Evolutionary conservation across 2,329 filamentous ascomycete species (phyloP).

Genomic region (Hymenoscyphus salicellus): DNA sequence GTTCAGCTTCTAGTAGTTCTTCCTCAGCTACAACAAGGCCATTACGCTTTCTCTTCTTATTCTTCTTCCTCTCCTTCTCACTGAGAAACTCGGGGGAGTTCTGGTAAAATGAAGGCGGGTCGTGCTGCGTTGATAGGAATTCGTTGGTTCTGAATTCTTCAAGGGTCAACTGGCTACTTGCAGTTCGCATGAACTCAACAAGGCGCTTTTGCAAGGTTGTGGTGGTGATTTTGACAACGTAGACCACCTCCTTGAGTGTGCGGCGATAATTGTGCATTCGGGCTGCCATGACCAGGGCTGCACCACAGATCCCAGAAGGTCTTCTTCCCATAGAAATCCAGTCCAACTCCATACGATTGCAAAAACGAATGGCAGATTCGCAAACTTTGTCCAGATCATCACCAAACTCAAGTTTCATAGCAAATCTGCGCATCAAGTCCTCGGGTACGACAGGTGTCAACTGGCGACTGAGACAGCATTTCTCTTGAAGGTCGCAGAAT

Average conservation of each 20-base stretch:
- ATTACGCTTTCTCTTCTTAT: conserved; percentile 36
- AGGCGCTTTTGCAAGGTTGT: conserved; percentile 88
- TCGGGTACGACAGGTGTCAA: conserved; percentile 75
- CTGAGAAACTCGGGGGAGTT: conserved; percentile 58
- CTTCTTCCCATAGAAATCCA: conserved; percentile 96
- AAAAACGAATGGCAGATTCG: conserved; percentile 80
- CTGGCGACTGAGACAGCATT: conserved; percentile 64
- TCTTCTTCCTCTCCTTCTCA: conserved; percentile 49
- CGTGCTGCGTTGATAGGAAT: conserved; percentile 69
- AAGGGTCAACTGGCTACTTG: conserved; percentile 79
- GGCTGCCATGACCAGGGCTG: conserved; percentile 88
- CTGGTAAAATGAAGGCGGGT: conserved; percentile 80
- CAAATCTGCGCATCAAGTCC: conserved; percentile 87
- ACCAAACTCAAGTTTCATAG: conserved; percentile 87
- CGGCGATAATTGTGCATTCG: conserved; percentile 98
- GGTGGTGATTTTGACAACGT: conserved; percentile 94
- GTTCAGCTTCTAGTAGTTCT: conserved; percentile 29
- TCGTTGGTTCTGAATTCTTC: conserved; percentile 76
- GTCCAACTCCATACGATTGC: conserved; percentile 90
- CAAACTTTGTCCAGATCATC: conserved; percentile 78
- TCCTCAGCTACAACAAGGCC: conserved; percentile 18
- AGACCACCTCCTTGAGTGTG: conserved; percentile 92
- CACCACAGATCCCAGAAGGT: conserved; percentile 90
- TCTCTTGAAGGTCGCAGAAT: conserved; percentile 78
- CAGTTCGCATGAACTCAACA: conserved; percentile 85